Evolutionary conservation across 1,284 basidiomycete genomes (phyloP).

Genomic region (Schizopora paradoxa): DNA sequence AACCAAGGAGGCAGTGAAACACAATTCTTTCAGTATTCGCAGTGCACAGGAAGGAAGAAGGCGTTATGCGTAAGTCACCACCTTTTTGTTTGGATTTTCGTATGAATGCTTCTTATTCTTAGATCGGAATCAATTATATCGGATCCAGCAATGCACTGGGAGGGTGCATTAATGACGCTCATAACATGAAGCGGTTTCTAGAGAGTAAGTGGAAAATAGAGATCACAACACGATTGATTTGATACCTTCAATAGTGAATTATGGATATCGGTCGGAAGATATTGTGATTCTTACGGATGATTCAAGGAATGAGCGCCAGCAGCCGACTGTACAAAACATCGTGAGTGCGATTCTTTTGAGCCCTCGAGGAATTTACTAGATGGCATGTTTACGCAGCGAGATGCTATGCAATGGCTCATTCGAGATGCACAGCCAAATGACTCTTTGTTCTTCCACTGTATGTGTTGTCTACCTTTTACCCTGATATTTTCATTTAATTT

Average conservation of each 20-base stretch:
- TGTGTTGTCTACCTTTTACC: constrained; percentile 22
- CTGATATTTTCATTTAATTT: background rate
- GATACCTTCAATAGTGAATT: constrained; percentile 43
- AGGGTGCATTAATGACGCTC: constrained; percentile 88
- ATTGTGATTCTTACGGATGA: constrained; percentile 89
- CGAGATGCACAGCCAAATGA: constrained; percentile 74
- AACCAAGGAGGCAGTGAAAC: constrained; percentile 51
- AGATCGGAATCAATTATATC: constrained; percentile 85
- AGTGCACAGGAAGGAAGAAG: constrained; percentile 77
- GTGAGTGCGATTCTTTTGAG: constrained; percentile 35
- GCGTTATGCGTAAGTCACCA: constrained; percentile 60
- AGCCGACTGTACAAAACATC: constrained; percentile 81
- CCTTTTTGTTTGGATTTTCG: background rate
- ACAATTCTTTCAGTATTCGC: constrained; percentile 72
- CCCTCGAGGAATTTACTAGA: background rate
- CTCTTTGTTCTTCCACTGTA: constrained; percentile 90
- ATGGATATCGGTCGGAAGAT: constrained; percentile 71
- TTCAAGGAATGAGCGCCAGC: constrained; percentile 50
- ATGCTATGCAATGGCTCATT: constrained; percentile 90
- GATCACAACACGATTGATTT: background rate
- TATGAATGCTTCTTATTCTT: constrained; percentile 3
- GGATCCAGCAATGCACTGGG: constrained; percentile 56
- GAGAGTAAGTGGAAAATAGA: constrained; percentile 39
- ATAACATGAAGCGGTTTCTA: constrained; percentile 73
- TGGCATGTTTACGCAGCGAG: constrained; percentile 38